Percentiles rank a stretch among this genome's conserved stretches.
These are phyloP conservation scores for Ophiocordyceps australis DNA, from an alignment of 2,329 filamentous ascomycete species.

Conservation along the genomic window DNA sequence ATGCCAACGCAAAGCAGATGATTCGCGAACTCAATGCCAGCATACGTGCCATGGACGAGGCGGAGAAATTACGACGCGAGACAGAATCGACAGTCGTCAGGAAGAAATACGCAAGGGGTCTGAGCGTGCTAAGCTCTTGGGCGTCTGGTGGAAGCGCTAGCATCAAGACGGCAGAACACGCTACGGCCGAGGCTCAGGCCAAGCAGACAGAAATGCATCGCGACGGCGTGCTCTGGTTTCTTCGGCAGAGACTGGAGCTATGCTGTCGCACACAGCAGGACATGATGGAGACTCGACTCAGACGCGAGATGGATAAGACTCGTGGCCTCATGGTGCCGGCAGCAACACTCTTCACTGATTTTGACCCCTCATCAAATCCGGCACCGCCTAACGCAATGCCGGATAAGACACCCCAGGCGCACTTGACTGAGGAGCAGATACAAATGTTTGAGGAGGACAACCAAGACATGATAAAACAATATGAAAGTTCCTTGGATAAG, in stretches of 20 bases:
- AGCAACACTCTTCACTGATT: conserved; percentile 14
- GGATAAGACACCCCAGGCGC: conserved; percentile 9
- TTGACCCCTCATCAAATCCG: conserved; percentile 7
- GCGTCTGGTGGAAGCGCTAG: conserved; percentile 38
- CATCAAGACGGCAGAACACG: conserved; percentile 44
- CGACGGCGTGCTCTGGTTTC: conserved; percentile 69
- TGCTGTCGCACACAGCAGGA: conserved; percentile 63
- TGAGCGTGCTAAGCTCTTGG: conserved; percentile 49
- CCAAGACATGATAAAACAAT: conserved; percentile 80
- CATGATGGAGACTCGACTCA: conserved; percentile 85
- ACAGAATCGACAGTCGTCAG: conserved; percentile 53
- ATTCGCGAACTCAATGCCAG: conserved; percentile 71
- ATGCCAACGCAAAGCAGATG: conserved; percentile 70
- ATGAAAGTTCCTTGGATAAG: conserved; percentile 86
- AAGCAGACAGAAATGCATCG: conserved; percentile 51
- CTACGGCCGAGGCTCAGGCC: conserved; percentile 50
- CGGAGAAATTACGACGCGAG: conserved; percentile 65
- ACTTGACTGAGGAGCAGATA: conserved; percentile 65
- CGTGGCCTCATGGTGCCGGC: conserved; percentile 48
- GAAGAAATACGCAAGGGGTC: conserved; percentile 47
- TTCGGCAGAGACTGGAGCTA: conserved; percentile 57
- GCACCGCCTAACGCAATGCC: conserved; percentile 1
- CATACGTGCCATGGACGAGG: conserved; percentile 63
- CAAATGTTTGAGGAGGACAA: conserved; percentile 92
- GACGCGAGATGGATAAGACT: conserved; percentile 74